Base-by-base conservation (phyloP, 306 rosid genomes). In the Pyrus bretschneideri region DNA sequence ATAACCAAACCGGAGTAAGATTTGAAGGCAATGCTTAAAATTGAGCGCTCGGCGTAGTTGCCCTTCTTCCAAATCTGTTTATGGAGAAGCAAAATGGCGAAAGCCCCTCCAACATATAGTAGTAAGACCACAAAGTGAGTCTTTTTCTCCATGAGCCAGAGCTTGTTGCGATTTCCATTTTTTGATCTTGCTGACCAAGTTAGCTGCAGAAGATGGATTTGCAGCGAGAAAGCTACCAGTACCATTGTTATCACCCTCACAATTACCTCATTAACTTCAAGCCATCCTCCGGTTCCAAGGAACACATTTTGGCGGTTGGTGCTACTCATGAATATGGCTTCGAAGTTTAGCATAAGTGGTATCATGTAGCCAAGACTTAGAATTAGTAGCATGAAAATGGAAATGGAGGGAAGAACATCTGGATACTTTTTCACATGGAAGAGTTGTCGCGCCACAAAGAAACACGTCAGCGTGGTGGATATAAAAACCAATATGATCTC, bases 301-400 rank as follows among this genome's bases (percentile, higher is more conserved):
- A 80, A 68, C 11, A 69, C n/a, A 46, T 63, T 75, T 73, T 69
- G 71, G 64, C 18, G 55, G 29, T 67, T 67, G 17, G 66, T 64
- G 68, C 70, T 83, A 66, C 59, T 73, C 22, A 59, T 23, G 74
- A 90, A 81, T 73, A 86, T 74, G 62, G 91, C 96, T 77, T 86
- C 88, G 25, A 92, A 87, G 85, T 88, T 89, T 9, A 90, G 78
- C 65, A 88, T 73, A 38, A 91, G 91, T 9, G 91, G 92, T 22
- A 85, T 65, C 86, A 84, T 81, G 59, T 82, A 61, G 59, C 88
- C 86, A 40, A 83, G 42, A 38, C 89, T 81, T 15, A 87, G 89
- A 72, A 86, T 73, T 9, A 58, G 52, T 54, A 90, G 82, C 94
- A 90, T 90, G 59, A 78, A 51, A 21, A 87, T 60, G 5, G 93